These are phyloP conservation scores for Ambrosia trifida DNA, from an alignment of 129 eudicot genomes.

Conservation along the genomic window DNA sequence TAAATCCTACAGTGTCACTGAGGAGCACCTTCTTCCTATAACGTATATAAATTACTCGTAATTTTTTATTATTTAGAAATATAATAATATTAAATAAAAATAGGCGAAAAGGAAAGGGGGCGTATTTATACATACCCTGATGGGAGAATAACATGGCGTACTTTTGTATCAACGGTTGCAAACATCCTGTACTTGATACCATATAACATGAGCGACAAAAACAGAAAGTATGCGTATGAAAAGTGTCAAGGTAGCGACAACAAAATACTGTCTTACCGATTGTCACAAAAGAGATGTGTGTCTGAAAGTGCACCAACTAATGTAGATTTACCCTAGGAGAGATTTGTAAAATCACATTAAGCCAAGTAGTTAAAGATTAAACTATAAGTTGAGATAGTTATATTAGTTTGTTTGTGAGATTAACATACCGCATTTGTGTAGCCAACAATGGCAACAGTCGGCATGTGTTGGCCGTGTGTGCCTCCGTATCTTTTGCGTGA, in stretches of 20 bases:
- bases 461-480: constrained; percentile 60
- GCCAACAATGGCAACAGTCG: constrained; percentile 95
- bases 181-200: constrained; percentile 59
- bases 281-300: constrained; percentile 76
- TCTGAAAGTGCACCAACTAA: constrained; percentile 82
- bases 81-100: background rate
- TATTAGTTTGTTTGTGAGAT: background rate
- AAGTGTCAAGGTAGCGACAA: background rate
- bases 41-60: constrained; percentile 12
- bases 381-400: background rate
- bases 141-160: constrained; percentile 85
- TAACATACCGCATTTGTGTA: constrained; percentile 94
- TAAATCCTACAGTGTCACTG: constrained; percentile 97
- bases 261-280: constrained; percentile 51
- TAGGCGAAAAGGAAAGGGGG: background rate
- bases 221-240: background rate
- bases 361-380: background rate
- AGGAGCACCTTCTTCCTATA: constrained; percentile 87
- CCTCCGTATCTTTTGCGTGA: constrained; percentile 75
- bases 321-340: constrained; percentile 86
- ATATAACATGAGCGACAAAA: constrained; percentile 1
- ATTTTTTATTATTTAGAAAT: background rate
- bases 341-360: constrained; percentile 7
- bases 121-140: constrained; percentile 75
- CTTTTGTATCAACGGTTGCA: constrained; percentile 95